phyloP scores from a whole-genome alignment of 805 yeast species.

The Ogataea saltuana region DNA sequence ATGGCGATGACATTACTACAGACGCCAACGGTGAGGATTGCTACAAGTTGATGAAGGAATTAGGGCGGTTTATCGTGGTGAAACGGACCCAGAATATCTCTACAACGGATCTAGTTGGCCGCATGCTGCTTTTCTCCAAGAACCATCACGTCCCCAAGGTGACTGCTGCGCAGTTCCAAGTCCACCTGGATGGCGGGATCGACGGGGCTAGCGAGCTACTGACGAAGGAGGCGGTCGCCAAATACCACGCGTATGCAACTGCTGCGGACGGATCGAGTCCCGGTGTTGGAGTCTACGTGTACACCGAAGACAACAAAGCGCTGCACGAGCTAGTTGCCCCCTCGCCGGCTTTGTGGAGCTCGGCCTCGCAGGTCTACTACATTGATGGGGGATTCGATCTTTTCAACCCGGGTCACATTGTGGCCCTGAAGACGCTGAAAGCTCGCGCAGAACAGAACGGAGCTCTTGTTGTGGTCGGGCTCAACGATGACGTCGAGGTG shows the following conservation, averaged over 20 bases:
- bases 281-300: slow-evolving; percentile 58
- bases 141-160: slow-evolving; percentile 53
- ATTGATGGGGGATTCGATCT: slow-evolving; percentile 88
- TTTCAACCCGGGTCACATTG: slow-evolving; percentile 91
- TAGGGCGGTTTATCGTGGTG: slow-evolving; percentile 87
- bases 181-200: slow-evolving; percentile 5
- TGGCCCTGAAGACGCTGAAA: slow-evolving; percentile 56
- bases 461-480: slow-evolving; percentile 63
- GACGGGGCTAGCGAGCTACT: slow-evolving; percentile 24
- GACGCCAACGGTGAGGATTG: slow-evolving; percentile 96
- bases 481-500: slow-evolving; percentile 59
- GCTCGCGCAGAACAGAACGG: slow-evolving; percentile 38
- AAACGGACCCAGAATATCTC: slow-evolving; percentile 92
- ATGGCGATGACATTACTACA: slow-evolving; percentile 96
- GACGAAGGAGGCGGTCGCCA: slow-evolving; percentile 39
- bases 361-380: slow-evolving; percentile 42
- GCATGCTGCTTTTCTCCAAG: slow-evolving; percentile 69
- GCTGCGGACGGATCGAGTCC: slow-evolving; percentile 58
- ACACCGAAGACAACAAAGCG: slow-evolving; percentile 33
- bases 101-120: slow-evolving; percentile 91
- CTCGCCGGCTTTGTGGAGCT: slow-evolving; percentile 18
- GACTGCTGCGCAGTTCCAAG: slow-evolving; percentile 26
- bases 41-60: slow-evolving; percentile 76
- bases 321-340: slow-evolving; percentile 40
- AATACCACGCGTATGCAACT: slow-evolving; percentile 58